Evolutionary conservation across 768 basidiomycete genomes (phyloP), one percentile per base, ranked within the genome.

Genomic region (Guyanaporus albipodus): DNA sequence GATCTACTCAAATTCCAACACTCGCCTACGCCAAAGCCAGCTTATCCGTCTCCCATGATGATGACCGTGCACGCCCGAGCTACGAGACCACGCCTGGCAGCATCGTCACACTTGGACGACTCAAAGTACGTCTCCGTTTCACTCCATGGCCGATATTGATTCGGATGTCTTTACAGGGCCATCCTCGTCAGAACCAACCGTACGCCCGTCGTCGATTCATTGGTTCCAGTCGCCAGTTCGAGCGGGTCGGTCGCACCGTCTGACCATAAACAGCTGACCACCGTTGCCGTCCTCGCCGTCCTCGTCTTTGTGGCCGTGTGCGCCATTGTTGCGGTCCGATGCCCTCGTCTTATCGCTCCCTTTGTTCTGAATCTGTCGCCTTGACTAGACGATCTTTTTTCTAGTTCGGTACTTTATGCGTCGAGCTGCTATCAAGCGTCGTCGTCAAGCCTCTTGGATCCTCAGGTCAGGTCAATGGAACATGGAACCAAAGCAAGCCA

Each of bases 401-500:
- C 2, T 48, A 15, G 58, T 57, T 36, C 55, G 50, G 26, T 48
- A 44, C 38, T 45, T 23, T 15, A 52, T 57, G 43, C 55, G 40
- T 40, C 49, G 48, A 4, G 42, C 49, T 15, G 55, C 49, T 15
- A 23, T 57, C 44, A 57, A 60, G 33, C 49, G 55, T 22, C 58
- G 58, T 37, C 55, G 58, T 48, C 58, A 60, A 48, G 55, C 52
- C 8, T 60, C 54, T n/a, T 59, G 58, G 58, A 59, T 59, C 42
- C 50, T 59, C 44, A 34, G 42, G 35, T 50, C 58, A 0, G 47
- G 50, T 4, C 58, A 51, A 18, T 59, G 58, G 57, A 56, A 54
- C 32, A 46, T 28, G 34, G 55, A 57, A 48, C 26, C 51, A 19
- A 59, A 60, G 17, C 48, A 43, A n/a, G 22, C 36, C 0, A 26